Conservation (phyloP, 2,329 filamentous ascomycete genomes). For the Cordyceps pruinosa region DNA sequence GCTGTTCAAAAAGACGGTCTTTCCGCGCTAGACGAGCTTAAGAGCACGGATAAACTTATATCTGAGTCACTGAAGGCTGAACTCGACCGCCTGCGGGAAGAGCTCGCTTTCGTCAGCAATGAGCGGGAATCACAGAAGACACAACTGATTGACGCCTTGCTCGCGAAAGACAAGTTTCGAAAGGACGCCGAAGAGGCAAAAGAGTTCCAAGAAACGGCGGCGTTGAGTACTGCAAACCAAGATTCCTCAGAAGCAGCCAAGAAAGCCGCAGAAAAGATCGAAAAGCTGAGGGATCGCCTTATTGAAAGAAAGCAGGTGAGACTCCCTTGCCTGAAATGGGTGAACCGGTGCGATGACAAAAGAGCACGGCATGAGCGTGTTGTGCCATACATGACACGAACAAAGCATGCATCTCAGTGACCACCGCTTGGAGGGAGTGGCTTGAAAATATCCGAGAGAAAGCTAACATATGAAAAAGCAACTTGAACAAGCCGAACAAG, state of each 20-base stretch:
- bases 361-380: neutral
- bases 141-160: conserved; percentile 52
- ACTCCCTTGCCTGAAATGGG: conserved; percentile 8
- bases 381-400: neutral
- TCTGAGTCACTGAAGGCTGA: conserved; percentile 52
- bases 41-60: conserved; percentile 52
- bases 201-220: conserved; percentile 33
- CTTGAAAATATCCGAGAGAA: no score
- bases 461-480: conserved; percentile 34
- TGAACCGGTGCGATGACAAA: neutral
- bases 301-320: conserved; percentile 55
- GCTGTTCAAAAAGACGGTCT: conserved; percentile 48
- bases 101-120: conserved; percentile 40
- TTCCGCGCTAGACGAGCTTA: conserved; percentile 50
- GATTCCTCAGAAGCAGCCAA: conserved; percentile 29
- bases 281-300: conserved; percentile 49
- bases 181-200: conserved; percentile 44
- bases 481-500: conserved; percentile 51
- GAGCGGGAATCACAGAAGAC: conserved; percentile 52
- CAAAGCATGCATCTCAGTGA: neutral
- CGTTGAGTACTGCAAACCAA: conserved; percentile 28
- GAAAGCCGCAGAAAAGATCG: conserved; percentile 46
- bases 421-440: neutral
- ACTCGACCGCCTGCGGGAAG: conserved; percentile 47
- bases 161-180: conserved; percentile 54